Evolutionary conservation across 2,329 filamentous ascomycete species (phyloP).

Genomic region (Penicillium sp.): DNA sequence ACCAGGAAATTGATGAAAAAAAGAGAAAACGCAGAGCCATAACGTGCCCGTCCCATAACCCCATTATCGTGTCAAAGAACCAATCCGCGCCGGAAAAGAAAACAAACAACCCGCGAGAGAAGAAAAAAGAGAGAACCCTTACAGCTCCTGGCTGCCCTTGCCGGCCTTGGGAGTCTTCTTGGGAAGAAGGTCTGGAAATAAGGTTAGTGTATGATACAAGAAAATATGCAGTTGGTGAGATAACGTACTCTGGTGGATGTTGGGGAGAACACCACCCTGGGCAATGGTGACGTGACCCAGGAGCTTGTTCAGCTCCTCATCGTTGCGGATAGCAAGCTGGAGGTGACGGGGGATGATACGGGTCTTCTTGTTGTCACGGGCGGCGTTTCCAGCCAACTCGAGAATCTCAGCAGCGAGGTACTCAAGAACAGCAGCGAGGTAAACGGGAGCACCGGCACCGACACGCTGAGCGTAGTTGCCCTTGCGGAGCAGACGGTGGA

Average conservation of each 20-base stretch:
- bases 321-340: conserved; percentile 98
- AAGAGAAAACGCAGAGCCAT: conserved; percentile 57
- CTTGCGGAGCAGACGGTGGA: conserved; percentile 97
- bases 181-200: conserved; percentile 80
- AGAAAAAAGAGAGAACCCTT: conserved; percentile 58
- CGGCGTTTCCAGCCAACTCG: conserved; percentile 96
- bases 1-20: conserved; percentile 49
- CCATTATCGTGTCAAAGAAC: conserved; percentile 69
- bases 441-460: conserved; percentile 94
- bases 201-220: neutral
- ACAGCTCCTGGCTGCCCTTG: conserved; percentile 96
- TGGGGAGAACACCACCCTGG: conserved; percentile 94
- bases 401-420: conserved; percentile 99
- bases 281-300: conserved; percentile 94
- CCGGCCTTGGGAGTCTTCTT: conserved; percentile 98
- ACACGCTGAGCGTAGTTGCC: conserved; percentile 99
- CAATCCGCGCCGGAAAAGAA: conserved; percentile 73
- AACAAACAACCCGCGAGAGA: conserved; percentile 46
- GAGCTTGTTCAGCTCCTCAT: conserved; percentile 99
- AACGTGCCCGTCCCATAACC: conserved; percentile 64
- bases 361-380: conserved; percentile 99
- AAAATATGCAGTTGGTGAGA: conserved; percentile 6
- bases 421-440: conserved; percentile 95
- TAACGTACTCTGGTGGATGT: conserved; percentile 91
- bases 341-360: conserved; percentile 99